phyloP scores from a whole-genome alignment of 2,329 filamentous ascomycete species.

The Ophiostoma sp. region DNA sequence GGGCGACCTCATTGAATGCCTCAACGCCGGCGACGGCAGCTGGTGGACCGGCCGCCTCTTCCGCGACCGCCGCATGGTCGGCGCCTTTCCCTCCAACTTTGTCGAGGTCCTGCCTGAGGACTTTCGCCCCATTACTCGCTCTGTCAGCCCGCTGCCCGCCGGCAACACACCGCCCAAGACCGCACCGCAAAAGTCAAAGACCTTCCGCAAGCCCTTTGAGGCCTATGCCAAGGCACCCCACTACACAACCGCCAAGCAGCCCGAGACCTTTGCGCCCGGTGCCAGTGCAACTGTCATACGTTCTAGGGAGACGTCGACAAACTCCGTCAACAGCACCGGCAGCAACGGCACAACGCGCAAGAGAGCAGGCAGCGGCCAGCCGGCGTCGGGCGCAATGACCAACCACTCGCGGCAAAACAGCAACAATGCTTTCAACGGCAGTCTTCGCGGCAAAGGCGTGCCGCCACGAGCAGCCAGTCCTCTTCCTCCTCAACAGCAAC shows the following conservation, averaged over 20 bases:
- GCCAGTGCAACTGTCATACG: constrained; percentile 6
- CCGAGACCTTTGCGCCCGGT: constrained; percentile 50
- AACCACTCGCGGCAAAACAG: constrained; percentile 22
- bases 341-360: constrained; percentile 20
- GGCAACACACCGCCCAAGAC: constrained; percentile 51
- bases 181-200: constrained; percentile 55
- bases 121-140: constrained; percentile 69
- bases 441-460: not conserved
- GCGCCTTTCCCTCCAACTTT: constrained; percentile 95
- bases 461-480: not conserved
- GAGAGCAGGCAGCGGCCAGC: not conserved
- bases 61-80: constrained; percentile 84
- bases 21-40: constrained; percentile 94
- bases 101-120: constrained; percentile 81
- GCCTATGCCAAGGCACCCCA: constrained; percentile 62
- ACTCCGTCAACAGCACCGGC: constrained; percentile 33
- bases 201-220: constrained; percentile 62
- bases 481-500: constrained; percentile 23
- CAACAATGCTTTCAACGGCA: constrained; percentile 23
- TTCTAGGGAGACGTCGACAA: constrained; percentile 41
- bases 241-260: constrained; percentile 59
- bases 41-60: constrained; percentile 97
- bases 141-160: constrained; percentile 55
- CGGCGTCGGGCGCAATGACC: not conserved
- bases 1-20: constrained; percentile 93